A percentile compares a stretch with the other conserved stretches of the same genome.
phyloP scores from a whole-genome alignment of 2,329 filamentous ascomycete species.

The Tolypocladium tropicale region DNA sequence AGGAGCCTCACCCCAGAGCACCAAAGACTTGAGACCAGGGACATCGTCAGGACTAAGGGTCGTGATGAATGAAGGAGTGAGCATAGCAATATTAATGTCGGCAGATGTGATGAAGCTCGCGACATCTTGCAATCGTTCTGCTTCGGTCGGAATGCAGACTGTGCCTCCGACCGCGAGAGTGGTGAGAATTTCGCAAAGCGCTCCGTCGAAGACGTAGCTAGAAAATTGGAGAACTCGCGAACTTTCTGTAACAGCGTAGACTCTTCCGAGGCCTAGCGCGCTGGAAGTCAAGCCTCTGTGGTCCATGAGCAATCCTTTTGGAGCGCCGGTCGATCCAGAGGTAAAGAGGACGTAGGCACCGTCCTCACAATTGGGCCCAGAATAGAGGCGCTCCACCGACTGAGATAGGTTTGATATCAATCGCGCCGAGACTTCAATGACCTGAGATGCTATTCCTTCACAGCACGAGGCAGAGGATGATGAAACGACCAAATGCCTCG shows the following conservation, averaged over 20 bases:
- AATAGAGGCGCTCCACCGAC: neutral
- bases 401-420: neutral
- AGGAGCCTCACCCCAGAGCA: slow-evolving; percentile 7
- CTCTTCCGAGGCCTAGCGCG: slow-evolving; percentile 34
- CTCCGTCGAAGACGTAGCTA: slow-evolving; percentile 39
- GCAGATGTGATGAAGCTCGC: neutral
- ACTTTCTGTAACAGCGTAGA: slow-evolving; percentile 30
- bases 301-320: slow-evolving; percentile 16
- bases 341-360: slow-evolving; percentile 17
- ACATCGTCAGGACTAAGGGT: slow-evolving; percentile 6
- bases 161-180: slow-evolving; percentile 10
- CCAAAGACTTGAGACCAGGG: slow-evolving; percentile 4
- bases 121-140: slow-evolving; percentile 5
- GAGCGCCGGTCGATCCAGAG: slow-evolving; percentile 15
- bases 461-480: neutral
- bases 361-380: neutral
- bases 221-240: slow-evolving; percentile 44
- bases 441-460: neutral
- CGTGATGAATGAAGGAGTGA: slow-evolving; percentile 1
- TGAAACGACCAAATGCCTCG: neutral
- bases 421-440: neutral
- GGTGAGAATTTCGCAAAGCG: slow-evolving; percentile 19
- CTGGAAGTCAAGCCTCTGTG: slow-evolving; percentile 45
- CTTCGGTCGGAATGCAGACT: slow-evolving; percentile 12
- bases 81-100: neutral